phyloP scores from a whole-genome alignment of 305 asterid species.

The Solanum hybrid region DNA sequence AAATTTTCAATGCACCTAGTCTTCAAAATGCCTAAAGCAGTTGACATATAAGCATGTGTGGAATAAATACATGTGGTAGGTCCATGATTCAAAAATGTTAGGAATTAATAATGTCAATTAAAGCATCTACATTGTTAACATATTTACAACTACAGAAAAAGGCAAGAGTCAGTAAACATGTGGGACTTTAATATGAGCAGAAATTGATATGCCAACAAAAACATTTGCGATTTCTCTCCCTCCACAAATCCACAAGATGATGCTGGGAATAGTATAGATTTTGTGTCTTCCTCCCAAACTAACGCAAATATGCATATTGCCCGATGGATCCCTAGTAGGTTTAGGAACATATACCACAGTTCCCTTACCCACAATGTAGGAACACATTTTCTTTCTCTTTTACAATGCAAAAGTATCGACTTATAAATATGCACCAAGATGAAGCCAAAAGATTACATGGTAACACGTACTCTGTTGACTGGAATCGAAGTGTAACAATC shows the following conservation, averaged over 20 bases:
- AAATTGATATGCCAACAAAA: not conserved
- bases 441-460: not conserved
- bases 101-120: not conserved
- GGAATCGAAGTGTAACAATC: not conserved
- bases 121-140: not conserved
- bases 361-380: not conserved
- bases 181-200: not conserved
- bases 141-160: not conserved
- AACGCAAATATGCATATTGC: not conserved
- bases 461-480: not conserved
- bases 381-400: not conserved
- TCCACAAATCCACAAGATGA: not conserved
- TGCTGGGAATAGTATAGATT: not conserved
- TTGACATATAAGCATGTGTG: not conserved
- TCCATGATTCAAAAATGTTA: not conserved
- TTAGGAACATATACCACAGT: not conserved
- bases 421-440: not conserved
- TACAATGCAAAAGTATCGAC: not conserved
- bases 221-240: not conserved
- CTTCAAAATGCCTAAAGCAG: too few species aligned
- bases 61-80: not conserved
- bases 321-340: not conserved
- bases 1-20: too few species aligned
- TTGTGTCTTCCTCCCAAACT: not conserved
- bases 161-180: not conserved